Conservation (phyloP, 192 early-diverging fungal species). For the Spizellomyces punctatus region DNA sequence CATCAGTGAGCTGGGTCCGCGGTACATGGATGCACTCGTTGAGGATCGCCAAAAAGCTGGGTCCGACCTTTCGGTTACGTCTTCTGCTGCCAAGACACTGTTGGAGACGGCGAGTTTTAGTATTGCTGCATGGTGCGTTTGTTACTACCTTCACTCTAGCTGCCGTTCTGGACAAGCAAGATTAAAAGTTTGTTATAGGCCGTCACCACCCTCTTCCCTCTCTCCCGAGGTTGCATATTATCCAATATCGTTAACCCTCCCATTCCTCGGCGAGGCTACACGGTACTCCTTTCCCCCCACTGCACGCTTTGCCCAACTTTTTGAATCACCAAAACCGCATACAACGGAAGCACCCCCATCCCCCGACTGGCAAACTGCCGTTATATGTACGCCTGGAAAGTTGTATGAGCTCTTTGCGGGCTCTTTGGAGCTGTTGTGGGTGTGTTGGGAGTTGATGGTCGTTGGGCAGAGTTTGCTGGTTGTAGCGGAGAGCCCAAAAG, state of each 20-base stretch:
- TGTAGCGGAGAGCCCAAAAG: conserved; percentile 81
- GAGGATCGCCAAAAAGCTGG: conserved; percentile 27
- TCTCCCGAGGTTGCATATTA: conserved; percentile 37
- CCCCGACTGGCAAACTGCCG: background rate
- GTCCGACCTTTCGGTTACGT: conserved; percentile 9
- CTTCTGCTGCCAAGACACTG: conserved; percentile 43
- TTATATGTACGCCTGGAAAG: conserved; percentile 64
- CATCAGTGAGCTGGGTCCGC: conserved; percentile 73
- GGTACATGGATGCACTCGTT: conserved; percentile 72
- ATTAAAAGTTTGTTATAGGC: conserved; percentile 28
- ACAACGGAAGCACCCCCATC: background rate
- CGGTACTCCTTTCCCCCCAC: conserved; percentile 52
- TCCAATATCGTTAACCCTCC: conserved; percentile 31
- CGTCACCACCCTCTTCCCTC: conserved; percentile 43
- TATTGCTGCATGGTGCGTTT: conserved; percentile 69
- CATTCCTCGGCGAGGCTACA: conserved; percentile 31
- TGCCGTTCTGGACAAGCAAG: too few species aligned
- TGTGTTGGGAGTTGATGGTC: conserved; percentile 93
- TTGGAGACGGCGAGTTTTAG: conserved; percentile 80
- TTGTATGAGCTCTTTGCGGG: conserved; percentile 78
- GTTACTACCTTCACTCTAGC: conserved; percentile 9
- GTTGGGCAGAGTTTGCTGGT: conserved; percentile 90
- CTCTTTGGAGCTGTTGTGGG: conserved; percentile 82
- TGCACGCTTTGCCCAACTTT: conserved; percentile 61
- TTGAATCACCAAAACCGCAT: conserved; percentile 58